These are phyloP conservation scores for Rosa chinensis DNA, from an alignment of 306 rosid species.

Conservation along the genomic window DNA sequence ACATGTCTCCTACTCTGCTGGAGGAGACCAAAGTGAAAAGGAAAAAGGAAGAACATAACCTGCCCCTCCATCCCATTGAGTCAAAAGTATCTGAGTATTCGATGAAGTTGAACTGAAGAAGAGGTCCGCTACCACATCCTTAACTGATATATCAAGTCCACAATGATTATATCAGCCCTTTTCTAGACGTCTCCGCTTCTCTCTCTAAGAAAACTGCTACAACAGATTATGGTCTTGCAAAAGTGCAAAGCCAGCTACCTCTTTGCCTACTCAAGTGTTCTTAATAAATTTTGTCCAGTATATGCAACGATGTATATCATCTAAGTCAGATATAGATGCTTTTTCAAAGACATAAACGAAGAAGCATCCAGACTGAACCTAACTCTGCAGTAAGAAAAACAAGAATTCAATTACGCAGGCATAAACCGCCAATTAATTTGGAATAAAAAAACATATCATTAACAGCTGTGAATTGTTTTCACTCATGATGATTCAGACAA, in stretches of 20 bases:
- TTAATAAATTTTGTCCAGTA: not conserved
- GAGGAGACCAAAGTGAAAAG: constrained; percentile 56
- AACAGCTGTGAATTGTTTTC: not conserved
- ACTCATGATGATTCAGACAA: not conserved
- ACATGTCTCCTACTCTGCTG: constrained; percentile 57
- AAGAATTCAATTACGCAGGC: constrained; percentile 17
- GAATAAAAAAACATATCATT: not conserved
- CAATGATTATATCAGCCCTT: constrained; percentile 17
- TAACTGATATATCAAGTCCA: constrained; percentile 14
- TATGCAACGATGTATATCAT: constrained; percentile 1
- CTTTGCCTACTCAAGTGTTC: constrained; percentile 13
- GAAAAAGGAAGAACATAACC: constrained; percentile 49
- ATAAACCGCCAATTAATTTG: not conserved
- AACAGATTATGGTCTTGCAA: not conserved
- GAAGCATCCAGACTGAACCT: constrained; percentile 22
- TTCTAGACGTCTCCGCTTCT: not conserved
- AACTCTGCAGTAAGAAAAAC: constrained; percentile 32
- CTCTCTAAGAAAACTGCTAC: not conserved
- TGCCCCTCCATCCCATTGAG: constrained; percentile 63
- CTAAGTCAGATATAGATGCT: not conserved
- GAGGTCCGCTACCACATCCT: constrained; percentile 9
- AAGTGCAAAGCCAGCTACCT: not conserved
- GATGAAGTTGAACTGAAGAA: constrained; percentile 13
- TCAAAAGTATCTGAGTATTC: constrained; percentile 10
- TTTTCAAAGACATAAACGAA: constrained; percentile 16